phyloP scores from a whole-genome alignment of 345 rosid genomes.

The Arabidopsis suecica region DNA sequence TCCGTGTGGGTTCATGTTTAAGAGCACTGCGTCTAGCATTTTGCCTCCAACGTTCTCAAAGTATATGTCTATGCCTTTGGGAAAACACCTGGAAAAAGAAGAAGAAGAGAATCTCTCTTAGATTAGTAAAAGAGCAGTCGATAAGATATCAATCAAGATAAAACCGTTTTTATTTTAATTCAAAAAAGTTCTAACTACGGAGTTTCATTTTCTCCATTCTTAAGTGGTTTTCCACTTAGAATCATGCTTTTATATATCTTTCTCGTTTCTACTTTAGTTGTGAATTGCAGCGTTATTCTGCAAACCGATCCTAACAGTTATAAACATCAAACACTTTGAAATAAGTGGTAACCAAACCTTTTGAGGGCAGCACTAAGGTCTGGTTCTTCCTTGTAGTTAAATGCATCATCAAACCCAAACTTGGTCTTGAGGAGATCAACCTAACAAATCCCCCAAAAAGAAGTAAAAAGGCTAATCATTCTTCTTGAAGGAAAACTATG shows the following conservation, averaged over 20 bases:
- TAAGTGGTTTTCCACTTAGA: not conserved
- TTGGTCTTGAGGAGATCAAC: conserved; percentile 66
- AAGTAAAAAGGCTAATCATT: conserved; percentile 16
- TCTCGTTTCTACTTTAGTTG: conserved; percentile 21
- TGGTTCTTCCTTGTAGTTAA: conserved; percentile 73
- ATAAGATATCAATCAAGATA: not conserved
- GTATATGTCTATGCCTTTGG: conserved; percentile 62
- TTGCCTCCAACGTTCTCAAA: conserved; percentile 61
- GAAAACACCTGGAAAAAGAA: conserved; percentile 31
- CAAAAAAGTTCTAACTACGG: not conserved
- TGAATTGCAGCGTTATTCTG: not conserved
- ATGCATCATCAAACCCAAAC: conserved; percentile 76
- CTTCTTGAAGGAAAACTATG: not conserved
- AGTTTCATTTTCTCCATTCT: not conserved
- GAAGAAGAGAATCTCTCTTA: not conserved
- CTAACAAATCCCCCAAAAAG: conserved; percentile 29
- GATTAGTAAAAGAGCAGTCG: not conserved
- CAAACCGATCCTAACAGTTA: not conserved
- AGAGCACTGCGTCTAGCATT: conserved; percentile 62
- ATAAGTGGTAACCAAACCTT: conserved; percentile 49
- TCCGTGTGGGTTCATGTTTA: conserved; percentile 54
- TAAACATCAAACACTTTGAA: conserved; percentile 7
- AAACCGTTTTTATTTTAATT: not conserved
- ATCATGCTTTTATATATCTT: conserved; percentile 11
- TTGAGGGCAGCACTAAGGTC: conserved; percentile 60